These are phyloP conservation scores for Tephrocybe sp. DNA, from an alignment of 768 basidiomycete species.

Conservation along the genomic window DNA sequence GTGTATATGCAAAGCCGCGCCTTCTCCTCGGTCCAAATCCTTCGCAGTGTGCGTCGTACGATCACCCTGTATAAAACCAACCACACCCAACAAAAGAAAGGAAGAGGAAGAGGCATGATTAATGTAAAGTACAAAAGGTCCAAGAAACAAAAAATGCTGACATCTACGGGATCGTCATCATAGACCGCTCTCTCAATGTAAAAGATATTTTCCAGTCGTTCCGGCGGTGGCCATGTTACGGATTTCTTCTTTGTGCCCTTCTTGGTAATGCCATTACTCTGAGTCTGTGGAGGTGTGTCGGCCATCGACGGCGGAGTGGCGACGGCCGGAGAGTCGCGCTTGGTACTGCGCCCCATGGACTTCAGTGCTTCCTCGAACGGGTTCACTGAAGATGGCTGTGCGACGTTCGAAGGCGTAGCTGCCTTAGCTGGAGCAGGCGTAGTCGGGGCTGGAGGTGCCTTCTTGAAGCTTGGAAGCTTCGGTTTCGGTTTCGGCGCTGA, in stretches of 20 bases:
- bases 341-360: slow-evolving; percentile 64
- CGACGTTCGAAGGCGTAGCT: slow-evolving; percentile 44
- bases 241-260: slow-evolving; percentile 70
- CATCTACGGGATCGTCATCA: slow-evolving; percentile 86
- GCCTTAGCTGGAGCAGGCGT: slow-evolving; percentile 23
- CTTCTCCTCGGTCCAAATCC: slow-evolving; percentile 87
- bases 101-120: slow-evolving; percentile 38
- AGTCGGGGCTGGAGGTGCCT: slow-evolving; percentile 47
- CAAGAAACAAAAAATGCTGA: slow-evolving; percentile 56
- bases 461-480: slow-evolving; percentile 85
- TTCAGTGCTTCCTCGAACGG: slow-evolving; percentile 85
- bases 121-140: slow-evolving; percentile 48
- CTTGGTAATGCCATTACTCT: slow-evolving; percentile 31
- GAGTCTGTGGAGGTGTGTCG: slow-evolving; percentile 26
- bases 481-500: slow-evolving; percentile 84
- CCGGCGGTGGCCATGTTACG: slow-evolving; percentile 78
- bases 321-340: slow-evolving; percentile 58
- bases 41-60: slow-evolving; percentile 72
- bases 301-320: slow-evolving; percentile 51
- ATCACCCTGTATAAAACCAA: slow-evolving; percentile 59
- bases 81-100: slow-evolving; percentile 28
- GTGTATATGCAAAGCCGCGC: slow-evolving; percentile 79
- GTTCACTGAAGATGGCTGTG: slow-evolving; percentile 76
- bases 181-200: slow-evolving; percentile 86
- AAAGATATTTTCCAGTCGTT: slow-evolving; percentile 71